Evolutionary conservation across 202 grass and related monocot genomes (phyloP).

Genomic region (Zizania palustris): DNA sequence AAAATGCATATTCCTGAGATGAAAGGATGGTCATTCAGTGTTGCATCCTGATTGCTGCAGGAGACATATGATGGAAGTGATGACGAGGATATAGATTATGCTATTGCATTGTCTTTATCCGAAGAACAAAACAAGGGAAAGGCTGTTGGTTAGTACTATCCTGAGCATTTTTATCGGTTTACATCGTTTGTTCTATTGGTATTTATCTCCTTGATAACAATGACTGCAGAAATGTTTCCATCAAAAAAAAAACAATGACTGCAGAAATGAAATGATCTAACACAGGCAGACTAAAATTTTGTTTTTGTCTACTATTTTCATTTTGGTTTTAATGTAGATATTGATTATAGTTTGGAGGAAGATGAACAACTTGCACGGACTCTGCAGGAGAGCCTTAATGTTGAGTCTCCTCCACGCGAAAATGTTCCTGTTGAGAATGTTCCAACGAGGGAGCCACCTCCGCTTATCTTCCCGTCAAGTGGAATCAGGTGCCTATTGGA

Average conservation of each 20-base stretch:
- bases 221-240: conserved; percentile 21
- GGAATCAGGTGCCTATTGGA: conserved; percentile 55
- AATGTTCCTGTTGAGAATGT: conserved; percentile 43
- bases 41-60: conserved; percentile 41
- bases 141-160: conserved; percentile 64
- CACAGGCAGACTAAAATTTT: conserved; percentile 19
- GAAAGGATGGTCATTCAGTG: conserved; percentile 30
- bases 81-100: conserved; percentile 80
- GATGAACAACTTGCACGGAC: conserved; percentile 88
- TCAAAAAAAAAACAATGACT: conserved; percentile 18
- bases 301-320: conserved; percentile 21
- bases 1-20: conserved; percentile 16
- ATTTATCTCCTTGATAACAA: not conserved
- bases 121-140: conserved; percentile 73
- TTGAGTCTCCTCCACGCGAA: conserved; percentile 51
- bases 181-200: conserved; percentile 8
- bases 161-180: not conserved
- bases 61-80: conserved; percentile 53
- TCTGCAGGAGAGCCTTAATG: conserved; percentile 80
- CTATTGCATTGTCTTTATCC: conserved; percentile 82
- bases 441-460: conserved; percentile 34
- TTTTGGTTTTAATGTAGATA: conserved; percentile 52
- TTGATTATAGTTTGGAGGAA: conserved; percentile 65
- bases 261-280: conserved; percentile 35
- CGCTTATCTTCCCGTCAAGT: conserved; percentile 38